Evolutionary conservation across 352 stramenopile species (phyloP).

Genomic region (Peronospora tabacina): DNA sequence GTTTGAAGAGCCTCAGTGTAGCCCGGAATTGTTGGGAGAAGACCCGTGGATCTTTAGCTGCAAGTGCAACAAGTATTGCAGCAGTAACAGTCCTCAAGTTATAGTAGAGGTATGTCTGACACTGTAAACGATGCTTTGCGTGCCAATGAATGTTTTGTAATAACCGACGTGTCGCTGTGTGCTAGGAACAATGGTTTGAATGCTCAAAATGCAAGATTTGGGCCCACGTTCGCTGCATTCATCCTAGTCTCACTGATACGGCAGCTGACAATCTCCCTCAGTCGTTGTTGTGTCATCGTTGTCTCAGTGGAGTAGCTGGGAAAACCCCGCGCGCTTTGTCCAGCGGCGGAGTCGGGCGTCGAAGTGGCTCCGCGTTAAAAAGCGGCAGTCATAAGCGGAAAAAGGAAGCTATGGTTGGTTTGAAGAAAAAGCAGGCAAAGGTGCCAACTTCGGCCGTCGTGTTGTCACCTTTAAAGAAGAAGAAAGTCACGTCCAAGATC

Average conservation of each 20-base stretch:
- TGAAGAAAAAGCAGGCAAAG: conserved; percentile 19
- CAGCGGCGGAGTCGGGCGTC: conserved; percentile 22
- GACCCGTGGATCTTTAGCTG: conserved; percentile 76
- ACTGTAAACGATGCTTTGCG: not conserved
- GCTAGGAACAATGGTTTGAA: conserved; percentile 74
- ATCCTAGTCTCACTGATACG: conserved; percentile 32
- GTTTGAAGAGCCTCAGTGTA: conserved; percentile 34
- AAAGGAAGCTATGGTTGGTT: conserved; percentile 11
- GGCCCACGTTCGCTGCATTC: conserved; percentile 59
- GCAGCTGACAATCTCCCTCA: conserved; percentile 39
- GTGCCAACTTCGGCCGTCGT: conserved; percentile 7
- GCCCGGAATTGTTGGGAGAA: conserved; percentile 33
- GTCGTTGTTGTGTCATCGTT: conserved; percentile 52
- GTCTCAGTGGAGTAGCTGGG: conserved; percentile 16
- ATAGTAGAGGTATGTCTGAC: conserved; percentile 42
- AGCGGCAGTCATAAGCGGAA: conserved; percentile 25
- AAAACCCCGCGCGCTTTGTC: conserved; percentile 12
- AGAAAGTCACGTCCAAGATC: conserved; percentile 14
- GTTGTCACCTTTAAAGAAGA: conserved; percentile 21
- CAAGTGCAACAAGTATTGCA: conserved; percentile 53
- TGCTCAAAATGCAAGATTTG: conserved; percentile 75
- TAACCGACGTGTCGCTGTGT: conserved; percentile 4
- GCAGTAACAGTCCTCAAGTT: conserved; percentile 40
- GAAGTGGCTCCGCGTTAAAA: conserved; percentile 26
- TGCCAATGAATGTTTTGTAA: not conserved